These are phyloP conservation scores for Aspergillus nomiae DNA, from an alignment of 2,329 filamentous ascomycete species.

Conservation along the genomic window DNA sequence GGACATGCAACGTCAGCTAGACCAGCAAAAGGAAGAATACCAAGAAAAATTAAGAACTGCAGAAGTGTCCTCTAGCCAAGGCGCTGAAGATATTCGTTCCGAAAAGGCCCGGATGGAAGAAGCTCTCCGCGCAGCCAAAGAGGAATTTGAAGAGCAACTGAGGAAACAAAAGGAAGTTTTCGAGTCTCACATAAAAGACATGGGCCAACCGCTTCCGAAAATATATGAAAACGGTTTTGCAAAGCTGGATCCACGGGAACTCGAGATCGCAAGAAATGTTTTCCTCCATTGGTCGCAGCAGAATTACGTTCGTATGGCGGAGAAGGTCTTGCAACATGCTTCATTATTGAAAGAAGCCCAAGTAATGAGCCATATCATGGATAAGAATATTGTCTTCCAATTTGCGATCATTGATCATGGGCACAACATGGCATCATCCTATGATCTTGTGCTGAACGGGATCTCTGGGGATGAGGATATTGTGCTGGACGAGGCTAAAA, in stretches of 20 bases:
- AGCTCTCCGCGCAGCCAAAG: conserved; percentile 73
- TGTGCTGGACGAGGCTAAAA: conserved; percentile 75
- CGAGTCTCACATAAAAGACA: conserved; percentile 78
- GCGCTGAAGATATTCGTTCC: conserved; percentile 79
- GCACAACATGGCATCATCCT: conserved; percentile 86
- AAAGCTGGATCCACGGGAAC: conserved; percentile 70
- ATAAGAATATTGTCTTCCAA: conserved; percentile 90
- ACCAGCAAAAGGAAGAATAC: conserved; percentile 81
- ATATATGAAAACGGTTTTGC: conserved; percentile 46
- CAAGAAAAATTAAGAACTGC: conserved; percentile 74
- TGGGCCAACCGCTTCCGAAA: conserved; percentile 62
- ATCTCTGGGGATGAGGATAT: conserved; percentile 83
- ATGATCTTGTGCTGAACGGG: conserved; percentile 93
- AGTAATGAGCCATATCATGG: conserved; percentile 95
- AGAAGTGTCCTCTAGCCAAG: conserved; percentile 69
- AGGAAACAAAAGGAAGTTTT: conserved; percentile 81
- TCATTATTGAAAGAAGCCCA: conserved; percentile 91
- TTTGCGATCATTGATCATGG: conserved; percentile 89
- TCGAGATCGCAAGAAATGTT: conserved; percentile 67
- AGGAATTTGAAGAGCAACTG: conserved; percentile 85
- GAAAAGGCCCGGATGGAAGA: conserved; percentile 87
- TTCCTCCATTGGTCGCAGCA: conserved; percentile 77
- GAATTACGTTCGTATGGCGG: conserved; percentile 91
- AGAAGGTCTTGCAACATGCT: conserved; percentile 85
- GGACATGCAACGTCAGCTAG: conserved; percentile 79